Percentiles rank a stretch among this genome's conserved stretches.
Evolutionary conservation across 225 moss, liverwort and hornwort species (phyloP).

Genomic region (Takakia lepidozioides): DNA sequence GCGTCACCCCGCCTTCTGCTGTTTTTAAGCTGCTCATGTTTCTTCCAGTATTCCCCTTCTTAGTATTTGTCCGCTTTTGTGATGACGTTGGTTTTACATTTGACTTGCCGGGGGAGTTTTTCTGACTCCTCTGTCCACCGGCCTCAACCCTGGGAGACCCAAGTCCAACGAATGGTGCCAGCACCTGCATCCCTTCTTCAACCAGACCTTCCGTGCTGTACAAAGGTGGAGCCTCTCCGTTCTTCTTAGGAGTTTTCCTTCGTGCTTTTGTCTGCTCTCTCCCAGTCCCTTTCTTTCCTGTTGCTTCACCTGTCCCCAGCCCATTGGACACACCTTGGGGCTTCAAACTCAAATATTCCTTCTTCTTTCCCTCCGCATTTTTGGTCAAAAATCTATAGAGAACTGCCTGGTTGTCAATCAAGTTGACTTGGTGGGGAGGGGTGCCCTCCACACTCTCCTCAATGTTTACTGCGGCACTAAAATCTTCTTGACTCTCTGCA

Average conservation of each 20-base stretch:
- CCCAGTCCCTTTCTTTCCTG: slow-evolving; percentile 13
- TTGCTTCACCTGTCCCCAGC: background rate
- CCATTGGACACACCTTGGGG: slow-evolving; percentile 20
- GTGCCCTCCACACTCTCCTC: too few species aligned
- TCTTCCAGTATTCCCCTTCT: too few species aligned
- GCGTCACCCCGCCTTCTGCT: slow-evolving; percentile 6
- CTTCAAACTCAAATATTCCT: slow-evolving; percentile 13
- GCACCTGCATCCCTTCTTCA: slow-evolving; percentile 32
- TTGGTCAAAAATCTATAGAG: too few species aligned
- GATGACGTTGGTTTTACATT: too few species aligned
- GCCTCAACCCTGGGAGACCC: slow-evolving; percentile 6
- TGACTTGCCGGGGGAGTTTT: slow-evolving; percentile 9
- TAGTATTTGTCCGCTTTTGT: too few species aligned
- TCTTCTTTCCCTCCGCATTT: slow-evolving; percentile 12
- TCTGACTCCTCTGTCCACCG: slow-evolving; percentile 19
- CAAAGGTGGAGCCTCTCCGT: slow-evolving; percentile 20
- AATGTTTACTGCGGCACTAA: background rate
- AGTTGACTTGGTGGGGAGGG: too few species aligned
- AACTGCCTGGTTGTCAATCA: too few species aligned
- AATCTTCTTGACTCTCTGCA: too few species aligned
- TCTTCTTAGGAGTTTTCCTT: slow-evolving; percentile 11
- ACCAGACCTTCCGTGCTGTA: slow-evolving; percentile 33
- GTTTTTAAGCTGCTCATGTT: background rate
- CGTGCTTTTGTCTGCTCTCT: slow-evolving; percentile 21
- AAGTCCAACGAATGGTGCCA: slow-evolving; percentile 18